phyloP scores from a whole-genome alignment of 495 filamentous ascomycete genomes.

The Elaphomyces granulatus region DNA sequence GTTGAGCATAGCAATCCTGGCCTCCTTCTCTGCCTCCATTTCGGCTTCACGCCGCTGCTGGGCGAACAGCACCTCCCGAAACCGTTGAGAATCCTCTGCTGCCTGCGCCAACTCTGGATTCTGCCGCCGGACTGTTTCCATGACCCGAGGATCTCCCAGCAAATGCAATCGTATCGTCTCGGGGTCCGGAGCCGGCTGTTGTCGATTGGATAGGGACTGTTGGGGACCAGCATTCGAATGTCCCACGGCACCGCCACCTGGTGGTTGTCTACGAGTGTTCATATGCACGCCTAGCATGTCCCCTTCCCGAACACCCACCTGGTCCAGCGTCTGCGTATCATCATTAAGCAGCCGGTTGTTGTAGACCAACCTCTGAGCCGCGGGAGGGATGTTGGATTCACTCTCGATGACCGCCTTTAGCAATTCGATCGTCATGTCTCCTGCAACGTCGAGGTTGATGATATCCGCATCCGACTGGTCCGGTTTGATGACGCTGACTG shows the following conservation, averaged over 20 bases:
- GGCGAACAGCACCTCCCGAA: conserved; percentile 50
- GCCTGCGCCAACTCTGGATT: conserved; percentile 63
- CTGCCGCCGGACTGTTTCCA: conserved; percentile 49
- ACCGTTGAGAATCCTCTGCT: conserved; percentile 63
- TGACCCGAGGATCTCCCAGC: conserved; percentile 59
- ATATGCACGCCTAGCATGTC: conserved; percentile 88
- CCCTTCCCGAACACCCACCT: conserved; percentile 71
- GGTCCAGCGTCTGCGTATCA: conserved; percentile 61
- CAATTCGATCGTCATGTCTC: conserved; percentile 70
- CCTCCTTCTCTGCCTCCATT: conserved; percentile 55
- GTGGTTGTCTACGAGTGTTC: conserved; percentile 30
- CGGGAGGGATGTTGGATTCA: conserved; percentile 39
- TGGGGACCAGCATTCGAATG: conserved; percentile 18
- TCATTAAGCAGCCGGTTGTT: conserved; percentile 72
- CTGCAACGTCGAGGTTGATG: conserved; percentile 67
- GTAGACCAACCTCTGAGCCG: conserved; percentile 54
- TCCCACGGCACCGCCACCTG: conserved; percentile 15
- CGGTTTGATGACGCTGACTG: conserved; percentile 65
- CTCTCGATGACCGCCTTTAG: conserved; percentile 72
- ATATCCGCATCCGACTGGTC: conserved; percentile 63
- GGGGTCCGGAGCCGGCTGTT: conserved; percentile 44
- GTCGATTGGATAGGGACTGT: conserved; percentile 23
- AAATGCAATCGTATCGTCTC: conserved; percentile 75
- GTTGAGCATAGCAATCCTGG: conserved; percentile 68
- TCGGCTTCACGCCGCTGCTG: conserved; percentile 55